Evolutionary conservation across 108 stramenopile genomes (phyloP).

Genomic region (Cylindrotheca fusiformis): DNA sequence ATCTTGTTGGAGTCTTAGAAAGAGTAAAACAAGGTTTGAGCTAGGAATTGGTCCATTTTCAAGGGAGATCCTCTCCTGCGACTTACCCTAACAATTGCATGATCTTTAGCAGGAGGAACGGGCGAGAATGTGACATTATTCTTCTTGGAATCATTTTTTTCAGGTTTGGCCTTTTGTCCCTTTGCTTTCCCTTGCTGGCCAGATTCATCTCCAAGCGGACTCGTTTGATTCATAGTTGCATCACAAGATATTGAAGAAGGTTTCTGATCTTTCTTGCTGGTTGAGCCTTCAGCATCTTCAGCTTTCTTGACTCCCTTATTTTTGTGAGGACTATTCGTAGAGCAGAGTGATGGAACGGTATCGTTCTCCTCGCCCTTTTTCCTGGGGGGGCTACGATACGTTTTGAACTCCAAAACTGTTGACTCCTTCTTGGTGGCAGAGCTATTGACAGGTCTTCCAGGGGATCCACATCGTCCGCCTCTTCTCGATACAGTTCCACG

Average conservation of each 20-base stretch:
- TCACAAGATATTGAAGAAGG: slow-evolving; percentile 10
- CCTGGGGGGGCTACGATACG: slow-evolving; percentile 38
- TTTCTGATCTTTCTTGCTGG: background rate
- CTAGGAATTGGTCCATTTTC: background rate
- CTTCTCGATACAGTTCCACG: slow-evolving; percentile 34
- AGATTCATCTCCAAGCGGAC: background rate
- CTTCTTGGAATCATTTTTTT: slow-evolving; percentile 10
- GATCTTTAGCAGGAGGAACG: slow-evolving; percentile 19
- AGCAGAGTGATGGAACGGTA: slow-evolving; percentile 19
- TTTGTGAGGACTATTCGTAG: slow-evolving; percentile 13
- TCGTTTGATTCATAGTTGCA: background rate
- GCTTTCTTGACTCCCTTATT: background rate
- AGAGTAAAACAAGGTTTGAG: slow-evolving; percentile 1
- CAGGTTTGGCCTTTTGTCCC: background rate
- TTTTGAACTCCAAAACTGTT: slow-evolving; percentile 38
- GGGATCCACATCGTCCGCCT: slow-evolving; percentile 30
- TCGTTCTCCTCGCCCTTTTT: slow-evolving; percentile 20
- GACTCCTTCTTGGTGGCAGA: slow-evolving; percentile 12
- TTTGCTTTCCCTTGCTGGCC: background rate
- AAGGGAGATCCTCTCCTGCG: slow-evolving; percentile 2
- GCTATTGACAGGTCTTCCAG: slow-evolving; percentile 14
- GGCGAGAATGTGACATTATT: slow-evolving; percentile 40
- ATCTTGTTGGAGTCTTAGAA: slow-evolving; percentile 17
- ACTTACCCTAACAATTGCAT: background rate
- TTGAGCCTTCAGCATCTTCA: slow-evolving; percentile 1